Percentiles rank a stretch among this genome's conserved stretches.
phyloP scores from a whole-genome alignment of 2,329 filamentous ascomycete species.

The Emergomyces pasteurianus region DNA sequence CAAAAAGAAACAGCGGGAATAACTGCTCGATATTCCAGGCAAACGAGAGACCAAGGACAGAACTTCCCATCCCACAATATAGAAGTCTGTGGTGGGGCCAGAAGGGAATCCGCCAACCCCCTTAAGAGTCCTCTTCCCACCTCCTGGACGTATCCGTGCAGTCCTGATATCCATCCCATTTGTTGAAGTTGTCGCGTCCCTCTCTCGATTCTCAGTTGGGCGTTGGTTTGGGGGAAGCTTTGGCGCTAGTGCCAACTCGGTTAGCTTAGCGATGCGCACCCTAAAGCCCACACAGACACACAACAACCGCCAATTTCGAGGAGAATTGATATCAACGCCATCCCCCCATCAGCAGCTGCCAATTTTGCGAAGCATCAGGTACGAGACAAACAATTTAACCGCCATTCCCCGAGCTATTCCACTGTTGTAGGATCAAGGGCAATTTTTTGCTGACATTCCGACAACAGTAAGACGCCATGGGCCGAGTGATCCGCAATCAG shows the following conservation, averaged over 20 bases:
- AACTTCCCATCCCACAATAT: background rate
- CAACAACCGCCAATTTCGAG: constrained; percentile 16
- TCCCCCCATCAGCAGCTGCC: constrained; percentile 19
- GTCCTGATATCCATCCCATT: background rate
- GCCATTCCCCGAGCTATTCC: constrained; percentile 10
- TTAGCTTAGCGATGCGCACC: constrained; percentile 35
- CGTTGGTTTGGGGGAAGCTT: too few species aligned
- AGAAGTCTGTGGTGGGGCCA: background rate
- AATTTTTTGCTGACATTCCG: constrained; percentile 24
- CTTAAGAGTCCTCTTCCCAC: background rate
- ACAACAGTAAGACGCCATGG: constrained; percentile 39
- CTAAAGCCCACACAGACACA: constrained; percentile 34
- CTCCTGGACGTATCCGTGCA: background rate
- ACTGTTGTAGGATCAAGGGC: constrained; percentile 15
- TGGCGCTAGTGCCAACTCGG: constrained; percentile 24
- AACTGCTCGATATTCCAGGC: background rate
- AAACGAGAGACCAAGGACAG: too few species aligned
- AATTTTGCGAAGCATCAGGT: constrained; percentile 32
- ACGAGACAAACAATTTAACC: constrained; percentile 20
- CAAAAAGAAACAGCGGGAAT: background rate
- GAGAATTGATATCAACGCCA: constrained; percentile 27
- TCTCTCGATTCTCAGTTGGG: too few species aligned
- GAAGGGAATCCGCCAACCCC: background rate
- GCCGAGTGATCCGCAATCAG: constrained; percentile 67
- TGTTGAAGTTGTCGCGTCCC: too few species aligned